Evolutionary conservation across 108 stramenopile genomes (phyloP), one percentile per base, ranked within the genome.

Genomic region (Cyclostephanos invisitatus): DNA sequence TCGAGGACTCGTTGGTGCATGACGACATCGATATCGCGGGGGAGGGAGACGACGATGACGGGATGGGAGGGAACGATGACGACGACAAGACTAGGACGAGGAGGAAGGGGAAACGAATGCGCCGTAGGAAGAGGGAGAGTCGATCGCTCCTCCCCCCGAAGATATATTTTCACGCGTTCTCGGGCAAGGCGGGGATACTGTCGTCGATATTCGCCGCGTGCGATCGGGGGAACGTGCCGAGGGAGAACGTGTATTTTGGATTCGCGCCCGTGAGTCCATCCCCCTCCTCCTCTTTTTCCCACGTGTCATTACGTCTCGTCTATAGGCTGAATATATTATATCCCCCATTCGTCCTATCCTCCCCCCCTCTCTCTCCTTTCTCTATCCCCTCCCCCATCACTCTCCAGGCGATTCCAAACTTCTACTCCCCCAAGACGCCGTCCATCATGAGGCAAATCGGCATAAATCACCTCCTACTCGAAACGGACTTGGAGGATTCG

Each of bases 101-200:
- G n/a, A n/a, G n/a, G n/a, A n/a, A n/a, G n/a, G n/a, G n/a, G n/a
- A n/a, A n/a, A n/a, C n/a, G n/a, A n/a, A n/a, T n/a, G n/a, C n/a
- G 44, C 44, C 44, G 15, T 1, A 46, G 15, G 44, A 36, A 10
- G 40, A 54, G 29, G 29, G 10, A 55, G 47, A 53, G 67, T 14
- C 46, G 15, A 1, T 38, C 58, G 42, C 32, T 81, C 11, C 59
- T 94, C 12, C 94, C 94, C 37, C 90, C 91, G 15, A 73, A 77
- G 65, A 78, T 95, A 10, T 95, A 95, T 65, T 95, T 95, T 70
- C 94, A 95, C 81, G 91, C 94, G 29, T 95, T 92, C 73, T 90
- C 89, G 17, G 94, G 94, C 10, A 95, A 95, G 64, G 81, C 68
- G 10, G 90, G 83, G 2, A 68, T 84, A 0, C 65, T 87, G 1